Conservation (phyloP, 139 green algal genomes). For the Chlamydomonas incerta region DNA sequence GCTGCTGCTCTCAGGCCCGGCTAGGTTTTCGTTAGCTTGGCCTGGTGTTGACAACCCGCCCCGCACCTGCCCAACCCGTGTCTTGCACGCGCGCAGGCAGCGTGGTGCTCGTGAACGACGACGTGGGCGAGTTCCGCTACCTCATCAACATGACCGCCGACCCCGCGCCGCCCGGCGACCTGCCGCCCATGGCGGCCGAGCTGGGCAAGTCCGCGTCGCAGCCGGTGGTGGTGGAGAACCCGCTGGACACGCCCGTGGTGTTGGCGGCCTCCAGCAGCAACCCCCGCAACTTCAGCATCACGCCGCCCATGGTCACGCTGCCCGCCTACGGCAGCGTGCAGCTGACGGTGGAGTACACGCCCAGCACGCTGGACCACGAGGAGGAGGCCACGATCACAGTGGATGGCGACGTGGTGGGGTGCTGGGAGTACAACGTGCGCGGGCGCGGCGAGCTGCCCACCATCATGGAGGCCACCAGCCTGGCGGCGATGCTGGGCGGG, state of each 20-base stretch:
- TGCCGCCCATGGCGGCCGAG: constrained; percentile 57
- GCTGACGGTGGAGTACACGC: constrained; percentile 59
- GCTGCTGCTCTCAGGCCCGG: no score
- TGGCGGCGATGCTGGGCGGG: constrained; percentile 37
- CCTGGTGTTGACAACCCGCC: no score
- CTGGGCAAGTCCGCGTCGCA: constrained; percentile 51
- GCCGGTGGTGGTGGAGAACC: constrained; percentile 67
- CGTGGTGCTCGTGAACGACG: constrained; percentile 64
- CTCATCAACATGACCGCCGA: constrained; percentile 60
- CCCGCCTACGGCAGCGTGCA: constrained; percentile 44
- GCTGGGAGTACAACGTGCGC: constrained; percentile 51
- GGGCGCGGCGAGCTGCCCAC: constrained; percentile 42
- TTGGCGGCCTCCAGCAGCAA: constrained; percentile 42
- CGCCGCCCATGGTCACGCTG: constrained; percentile 27
- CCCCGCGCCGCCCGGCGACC: constrained; percentile 24
- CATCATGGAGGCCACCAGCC: constrained; percentile 24
- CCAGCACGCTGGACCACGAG: constrained; percentile 48
- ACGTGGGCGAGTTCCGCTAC: constrained; percentile 80
- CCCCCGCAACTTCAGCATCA: constrained; percentile 51
- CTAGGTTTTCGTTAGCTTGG: no score
- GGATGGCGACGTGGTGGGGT: constrained; percentile 39
- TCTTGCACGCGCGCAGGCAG: constrained; percentile 38
- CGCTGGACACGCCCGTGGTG: constrained; percentile 41
- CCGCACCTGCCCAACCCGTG: no score
- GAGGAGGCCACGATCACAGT: constrained; percentile 52